Evolutionary conservation across 257 asterid species (phyloP).

Genomic region (Solanum stenotomum): DNA sequence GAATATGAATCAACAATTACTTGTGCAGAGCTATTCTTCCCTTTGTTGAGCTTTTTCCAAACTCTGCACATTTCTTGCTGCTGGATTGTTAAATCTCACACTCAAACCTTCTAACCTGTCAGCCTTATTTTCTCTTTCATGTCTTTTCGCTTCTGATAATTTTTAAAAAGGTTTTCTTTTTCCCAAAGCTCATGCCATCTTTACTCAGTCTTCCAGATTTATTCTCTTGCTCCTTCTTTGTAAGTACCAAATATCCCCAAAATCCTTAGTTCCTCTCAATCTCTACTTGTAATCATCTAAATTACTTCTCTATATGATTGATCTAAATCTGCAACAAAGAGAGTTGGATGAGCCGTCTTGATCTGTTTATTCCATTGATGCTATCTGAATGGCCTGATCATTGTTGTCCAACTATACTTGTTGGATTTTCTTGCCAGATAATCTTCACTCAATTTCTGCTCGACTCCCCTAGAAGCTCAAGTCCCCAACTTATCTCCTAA

Average conservation of each 20-base stretch:
- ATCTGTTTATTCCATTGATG: background rate
- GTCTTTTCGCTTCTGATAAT: background rate
- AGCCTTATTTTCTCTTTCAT: background rate
- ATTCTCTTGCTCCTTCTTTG: background rate
- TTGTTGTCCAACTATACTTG: background rate
- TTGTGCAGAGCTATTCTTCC: background rate
- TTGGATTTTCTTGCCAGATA: background rate
- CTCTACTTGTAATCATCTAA: background rate
- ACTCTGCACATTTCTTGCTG: background rate
- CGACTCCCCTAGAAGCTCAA: background rate
- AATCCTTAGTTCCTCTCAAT: background rate
- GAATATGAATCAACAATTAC: background rate
- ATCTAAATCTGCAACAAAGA: background rate
- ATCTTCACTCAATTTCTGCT: background rate
- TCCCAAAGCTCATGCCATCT: background rate
- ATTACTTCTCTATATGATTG: background rate
- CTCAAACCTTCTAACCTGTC: background rate
- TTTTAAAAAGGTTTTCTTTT: background rate
- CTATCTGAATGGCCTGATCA: background rate
- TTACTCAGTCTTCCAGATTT: background rate
- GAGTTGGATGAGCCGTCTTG: background rate
- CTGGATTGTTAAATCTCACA: background rate
- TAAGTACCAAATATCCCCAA: background rate
- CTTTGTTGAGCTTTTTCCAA: background rate
- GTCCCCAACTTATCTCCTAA: background rate